Conservation (phyloP, 192 early-diverging fungal genomes). For the Funneliformis mosseae region DNA sequence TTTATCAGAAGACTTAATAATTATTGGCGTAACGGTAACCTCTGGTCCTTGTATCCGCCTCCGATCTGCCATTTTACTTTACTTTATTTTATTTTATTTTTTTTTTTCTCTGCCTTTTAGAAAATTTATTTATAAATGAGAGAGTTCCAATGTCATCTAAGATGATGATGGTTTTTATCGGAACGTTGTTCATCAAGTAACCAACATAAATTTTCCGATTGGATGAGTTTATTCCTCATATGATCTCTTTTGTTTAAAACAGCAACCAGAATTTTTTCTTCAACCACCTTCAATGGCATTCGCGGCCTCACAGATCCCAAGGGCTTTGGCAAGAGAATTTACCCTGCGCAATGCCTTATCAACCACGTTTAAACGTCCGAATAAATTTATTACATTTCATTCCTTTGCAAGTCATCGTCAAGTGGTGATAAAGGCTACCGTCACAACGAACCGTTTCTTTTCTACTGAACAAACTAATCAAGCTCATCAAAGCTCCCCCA, state of each 20-base stretch:
- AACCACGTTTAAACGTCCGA: neutral
- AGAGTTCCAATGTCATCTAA: neutral
- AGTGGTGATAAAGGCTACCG: neutral
- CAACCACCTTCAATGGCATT: neutral
- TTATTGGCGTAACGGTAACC: slow-evolving; percentile 50
- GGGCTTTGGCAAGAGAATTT: neutral
- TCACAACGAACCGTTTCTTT: neutral
- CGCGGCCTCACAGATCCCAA: neutral
- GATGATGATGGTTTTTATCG: no score
- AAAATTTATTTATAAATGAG: neutral
- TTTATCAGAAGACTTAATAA: slow-evolving; percentile 42
- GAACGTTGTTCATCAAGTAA: neutral
- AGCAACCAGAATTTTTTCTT: neutral
- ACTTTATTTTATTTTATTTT: no score
- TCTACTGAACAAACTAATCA: slow-evolving; percentile 6
- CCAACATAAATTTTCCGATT: neutral
- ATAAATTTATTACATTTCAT: neutral
- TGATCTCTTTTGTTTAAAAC: neutral
- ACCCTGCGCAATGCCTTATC: neutral
- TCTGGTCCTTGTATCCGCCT: slow-evolving; percentile 59
- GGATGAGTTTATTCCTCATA: neutral
- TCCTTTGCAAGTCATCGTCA: neutral
- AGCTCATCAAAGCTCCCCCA: neutral
- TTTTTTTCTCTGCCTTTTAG: neutral
- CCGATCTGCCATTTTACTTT: slow-evolving; percentile 40